phyloP scores from a whole-genome alignment of 208 protist genomes.

The Crithidia thermophila region DNA sequence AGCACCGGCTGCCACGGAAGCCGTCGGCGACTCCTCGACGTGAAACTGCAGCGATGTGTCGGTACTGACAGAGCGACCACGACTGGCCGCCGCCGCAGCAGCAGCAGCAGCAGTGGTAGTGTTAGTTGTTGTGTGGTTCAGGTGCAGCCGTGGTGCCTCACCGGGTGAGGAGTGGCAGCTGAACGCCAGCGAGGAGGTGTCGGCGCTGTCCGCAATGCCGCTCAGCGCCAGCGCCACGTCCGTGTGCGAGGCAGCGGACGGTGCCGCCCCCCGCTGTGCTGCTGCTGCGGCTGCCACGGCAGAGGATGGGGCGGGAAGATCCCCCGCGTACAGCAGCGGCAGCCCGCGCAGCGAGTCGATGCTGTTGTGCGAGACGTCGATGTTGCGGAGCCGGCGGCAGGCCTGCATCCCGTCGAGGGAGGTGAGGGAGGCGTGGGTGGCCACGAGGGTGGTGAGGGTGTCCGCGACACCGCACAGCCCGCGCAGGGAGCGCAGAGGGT shows the following conservation, averaged over 20 bases:
- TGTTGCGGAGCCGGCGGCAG: constrained; percentile 29
- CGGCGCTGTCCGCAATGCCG: not conserved
- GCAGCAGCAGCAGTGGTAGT: not conserved
- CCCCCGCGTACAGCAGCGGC: not conserved
- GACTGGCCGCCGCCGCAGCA: not conserved
- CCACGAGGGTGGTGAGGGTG: constrained; percentile 38
- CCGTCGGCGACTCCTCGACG: constrained; percentile 1
- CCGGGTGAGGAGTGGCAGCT: not conserved
- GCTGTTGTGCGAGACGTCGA: constrained; percentile 40
- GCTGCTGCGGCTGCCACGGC: not conserved
- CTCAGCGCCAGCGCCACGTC: not conserved
- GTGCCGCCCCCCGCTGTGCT: too few species aligned
- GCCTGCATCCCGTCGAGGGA: constrained; percentile 31
- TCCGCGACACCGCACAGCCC: constrained; percentile 23
- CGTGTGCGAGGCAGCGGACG: not conserved
- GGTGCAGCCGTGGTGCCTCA: not conserved
- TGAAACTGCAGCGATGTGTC: constrained; percentile 6
- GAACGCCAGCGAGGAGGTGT: constrained; percentile 5
- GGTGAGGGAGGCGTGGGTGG: constrained; percentile 35
- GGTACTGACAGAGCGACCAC: not conserved
- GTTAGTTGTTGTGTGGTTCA: not conserved
- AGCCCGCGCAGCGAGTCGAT: constrained; percentile 33
- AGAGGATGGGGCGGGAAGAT: too few species aligned
- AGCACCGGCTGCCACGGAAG: not conserved
- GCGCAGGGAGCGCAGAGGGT: constrained; percentile 25